Conservation (phyloP, 1,284 basidiomycete genomes). For the Termitomyces sp. region DNA sequence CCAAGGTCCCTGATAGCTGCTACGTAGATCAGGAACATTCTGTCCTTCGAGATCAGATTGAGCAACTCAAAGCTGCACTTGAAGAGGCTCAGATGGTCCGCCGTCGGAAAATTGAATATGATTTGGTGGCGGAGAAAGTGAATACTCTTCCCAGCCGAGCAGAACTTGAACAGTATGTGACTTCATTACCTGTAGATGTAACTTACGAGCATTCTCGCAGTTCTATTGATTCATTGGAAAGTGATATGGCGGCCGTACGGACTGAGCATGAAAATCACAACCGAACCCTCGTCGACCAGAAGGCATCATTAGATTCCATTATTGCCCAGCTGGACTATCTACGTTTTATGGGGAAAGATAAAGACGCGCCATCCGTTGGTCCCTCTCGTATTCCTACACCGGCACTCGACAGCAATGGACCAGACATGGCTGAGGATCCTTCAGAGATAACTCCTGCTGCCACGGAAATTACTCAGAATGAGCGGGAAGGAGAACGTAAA, state of each 20-base stretch:
- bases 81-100: slow-evolving; percentile 74
- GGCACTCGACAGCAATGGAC: slow-evolving; percentile 34
- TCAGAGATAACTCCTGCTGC: slow-evolving; percentile 15
- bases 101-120: slow-evolving; percentile 77
- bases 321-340: slow-evolving; percentile 57
- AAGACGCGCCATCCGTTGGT: slow-evolving; percentile 41
- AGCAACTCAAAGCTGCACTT: slow-evolving; percentile 65
- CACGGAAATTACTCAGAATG: slow-evolving; percentile 19
- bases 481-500: slow-evolving; percentile 37
- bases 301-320: slow-evolving; percentile 59
- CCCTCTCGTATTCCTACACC: slow-evolving; percentile 45
- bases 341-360: slow-evolving; percentile 62
- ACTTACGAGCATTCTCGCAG: slow-evolving; percentile 32
- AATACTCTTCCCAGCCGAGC: slow-evolving; percentile 70
- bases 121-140: slow-evolving; percentile 74
- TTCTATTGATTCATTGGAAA: slow-evolving; percentile 63
- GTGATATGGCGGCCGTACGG: slow-evolving; percentile 69
- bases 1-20: not conserved
- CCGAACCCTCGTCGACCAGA: slow-evolving; percentile 61
- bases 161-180: slow-evolving; percentile 64
- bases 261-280: slow-evolving; percentile 70
- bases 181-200: not conserved
- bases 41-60: slow-evolving; percentile 61
- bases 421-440: slow-evolving; percentile 18
- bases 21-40: slow-evolving; percentile 62